These are phyloP conservation scores for Paracoccidioides lutzii DNA, from an alignment of 2,329 filamentous ascomycete species.

Conservation along the genomic window DNA sequence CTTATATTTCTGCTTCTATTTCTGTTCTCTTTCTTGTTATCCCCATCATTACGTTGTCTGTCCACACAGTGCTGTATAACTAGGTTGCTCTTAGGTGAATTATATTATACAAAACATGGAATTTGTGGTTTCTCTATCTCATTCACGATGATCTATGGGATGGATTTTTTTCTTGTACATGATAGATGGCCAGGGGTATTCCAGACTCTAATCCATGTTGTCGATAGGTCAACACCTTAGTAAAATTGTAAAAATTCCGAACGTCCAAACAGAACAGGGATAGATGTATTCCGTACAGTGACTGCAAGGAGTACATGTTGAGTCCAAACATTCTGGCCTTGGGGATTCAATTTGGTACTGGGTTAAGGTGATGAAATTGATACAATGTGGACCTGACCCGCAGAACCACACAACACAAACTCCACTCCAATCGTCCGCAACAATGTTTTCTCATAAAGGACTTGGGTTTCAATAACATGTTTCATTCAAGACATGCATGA, in stretches of 20 bases:
- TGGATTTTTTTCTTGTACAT: neutral
- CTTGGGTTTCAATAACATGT: neutral
- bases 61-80: slow-evolving; percentile 1
- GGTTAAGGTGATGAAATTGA: no score
- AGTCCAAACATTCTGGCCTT: no score
- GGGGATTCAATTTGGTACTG: no score
- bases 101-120: neutral
- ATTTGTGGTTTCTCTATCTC: neutral
- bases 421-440: neutral
- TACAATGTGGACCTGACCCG: no score
- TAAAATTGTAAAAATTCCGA: no score
- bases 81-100: neutral
- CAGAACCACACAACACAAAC: neutral
- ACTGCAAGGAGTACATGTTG: no score
- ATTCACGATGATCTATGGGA: neutral
- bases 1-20: neutral
- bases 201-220: neutral
- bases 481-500: neutral
- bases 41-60: neutral
- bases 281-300: no score
- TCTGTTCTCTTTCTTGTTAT: neutral
- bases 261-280: no score
- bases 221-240: neutral
- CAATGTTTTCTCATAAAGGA: neutral
- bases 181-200: neutral